A percentile compares a stretch with the other conserved stretches of the same genome.
phyloP scores from a whole-genome alignment of 163 green algal genomes.

The Picocystis sp. region DNA sequence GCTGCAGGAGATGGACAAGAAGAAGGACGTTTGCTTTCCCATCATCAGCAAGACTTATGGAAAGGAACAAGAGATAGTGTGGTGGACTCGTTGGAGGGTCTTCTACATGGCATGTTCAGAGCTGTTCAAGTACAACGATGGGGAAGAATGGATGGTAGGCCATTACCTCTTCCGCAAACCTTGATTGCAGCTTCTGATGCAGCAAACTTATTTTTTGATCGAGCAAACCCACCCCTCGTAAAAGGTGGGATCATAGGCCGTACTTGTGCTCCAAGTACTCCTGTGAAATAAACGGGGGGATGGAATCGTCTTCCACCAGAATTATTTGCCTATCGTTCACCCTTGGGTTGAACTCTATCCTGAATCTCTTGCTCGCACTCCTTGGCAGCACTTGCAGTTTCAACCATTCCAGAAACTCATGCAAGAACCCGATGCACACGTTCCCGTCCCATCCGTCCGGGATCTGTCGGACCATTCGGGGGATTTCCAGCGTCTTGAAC shows the following conservation, averaged over 20 bases:
- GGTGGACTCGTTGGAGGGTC: constrained; percentile 73
- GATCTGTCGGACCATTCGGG: constrained; percentile 4
- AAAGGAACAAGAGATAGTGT: constrained; percentile 29
- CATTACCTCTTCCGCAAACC: constrained; percentile 49
- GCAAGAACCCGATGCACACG: constrained; percentile 8
- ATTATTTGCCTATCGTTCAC: too few relatives aligned
- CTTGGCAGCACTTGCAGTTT: neutral
- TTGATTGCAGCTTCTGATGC: neutral
- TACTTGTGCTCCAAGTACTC: too few relatives aligned
- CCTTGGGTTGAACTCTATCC: constrained; percentile 3
- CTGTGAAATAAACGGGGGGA: too few relatives aligned
- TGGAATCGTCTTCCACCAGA: too few relatives aligned
- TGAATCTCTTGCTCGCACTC: neutral
- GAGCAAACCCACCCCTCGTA: neutral
- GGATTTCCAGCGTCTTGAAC: constrained; percentile 15
- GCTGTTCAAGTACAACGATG: constrained; percentile 70
- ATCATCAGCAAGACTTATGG: constrained; percentile 66
- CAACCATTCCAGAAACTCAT: constrained; percentile 1
- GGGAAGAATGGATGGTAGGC: constrained; percentile 72
- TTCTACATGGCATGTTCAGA: constrained; percentile 89
- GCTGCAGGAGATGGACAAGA: constrained; percentile 46
- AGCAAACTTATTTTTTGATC: neutral
- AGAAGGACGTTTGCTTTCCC: constrained; percentile 28
- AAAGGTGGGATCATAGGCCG: too few relatives aligned
- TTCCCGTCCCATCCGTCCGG: constrained; percentile 11